Percentiles rank a stretch among this genome's conserved stretches.
These are phyloP conservation scores for Ganoderma sp. DNA, from an alignment of 1,284 basidiomycete genomes.

Conservation along the genomic window DNA sequence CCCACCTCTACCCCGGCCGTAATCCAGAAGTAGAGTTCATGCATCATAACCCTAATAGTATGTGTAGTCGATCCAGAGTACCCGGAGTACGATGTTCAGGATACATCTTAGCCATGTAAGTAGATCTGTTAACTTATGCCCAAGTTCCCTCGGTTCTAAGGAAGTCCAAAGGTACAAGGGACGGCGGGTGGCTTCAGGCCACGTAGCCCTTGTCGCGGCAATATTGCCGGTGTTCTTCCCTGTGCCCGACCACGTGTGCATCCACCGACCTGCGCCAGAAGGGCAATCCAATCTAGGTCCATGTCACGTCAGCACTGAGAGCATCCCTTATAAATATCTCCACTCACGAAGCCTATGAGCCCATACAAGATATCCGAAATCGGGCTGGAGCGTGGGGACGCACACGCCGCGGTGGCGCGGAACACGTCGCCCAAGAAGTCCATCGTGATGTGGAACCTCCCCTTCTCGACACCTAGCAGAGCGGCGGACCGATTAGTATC, in stretches of 20 bases:
- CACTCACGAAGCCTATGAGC: slow-evolving; percentile 54
- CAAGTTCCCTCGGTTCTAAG: too few relatives aligned
- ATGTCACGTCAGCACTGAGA: neutral
- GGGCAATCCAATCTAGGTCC: slow-evolving; percentile 53
- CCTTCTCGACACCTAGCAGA: slow-evolving; percentile 68
- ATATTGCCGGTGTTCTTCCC: slow-evolving; percentile 55
- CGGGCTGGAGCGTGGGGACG: slow-evolving; percentile 68
- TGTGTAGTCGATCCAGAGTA: too few relatives aligned
- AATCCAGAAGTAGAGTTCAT: too few relatives aligned
- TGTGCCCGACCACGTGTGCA: slow-evolving; percentile 49
- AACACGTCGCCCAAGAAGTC: slow-evolving; percentile 76
- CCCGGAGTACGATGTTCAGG: too few relatives aligned
- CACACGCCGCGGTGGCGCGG: slow-evolving; percentile 71
- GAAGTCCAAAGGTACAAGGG: too few relatives aligned
- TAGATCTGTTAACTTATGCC: too few relatives aligned
- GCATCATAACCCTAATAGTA: too few relatives aligned
- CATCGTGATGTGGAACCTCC: slow-evolving; percentile 79
- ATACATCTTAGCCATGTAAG: too few relatives aligned
- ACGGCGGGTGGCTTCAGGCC: neutral
- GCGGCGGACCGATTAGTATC: neutral
- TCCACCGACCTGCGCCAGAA: slow-evolving; percentile 63
- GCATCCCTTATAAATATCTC: too few relatives aligned
- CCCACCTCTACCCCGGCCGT: too few relatives aligned
- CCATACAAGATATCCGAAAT: slow-evolving; percentile 59
- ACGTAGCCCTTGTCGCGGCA: slow-evolving; percentile 1